These are phyloP conservation scores for Chaetomidium leptoderma DNA, from an alignment of 495 filamentous ascomycete species.

Conservation along the genomic window DNA sequence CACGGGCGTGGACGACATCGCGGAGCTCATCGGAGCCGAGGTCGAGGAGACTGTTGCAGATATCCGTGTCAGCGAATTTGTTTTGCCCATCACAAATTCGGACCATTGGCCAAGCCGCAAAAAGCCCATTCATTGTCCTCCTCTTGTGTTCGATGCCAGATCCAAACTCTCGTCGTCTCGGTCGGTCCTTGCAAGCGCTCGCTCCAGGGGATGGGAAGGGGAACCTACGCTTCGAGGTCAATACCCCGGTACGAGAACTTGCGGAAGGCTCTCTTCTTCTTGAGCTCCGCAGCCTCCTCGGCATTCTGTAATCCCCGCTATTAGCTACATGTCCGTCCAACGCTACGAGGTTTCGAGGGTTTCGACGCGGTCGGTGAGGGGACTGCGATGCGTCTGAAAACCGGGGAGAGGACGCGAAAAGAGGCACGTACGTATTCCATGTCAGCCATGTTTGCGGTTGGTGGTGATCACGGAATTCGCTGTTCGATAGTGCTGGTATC, in stretches of 20 bases:
- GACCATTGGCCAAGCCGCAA: too few species aligned
- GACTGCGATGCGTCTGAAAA: background rate
- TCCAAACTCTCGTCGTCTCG: background rate
- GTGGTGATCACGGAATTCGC: constrained; percentile 36
- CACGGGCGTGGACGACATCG: constrained; percentile 97
- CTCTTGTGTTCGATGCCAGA: background rate
- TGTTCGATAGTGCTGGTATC: constrained; percentile 37
- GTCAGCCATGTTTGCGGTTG: constrained; percentile 83
- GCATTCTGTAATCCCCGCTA: constrained; percentile 59
- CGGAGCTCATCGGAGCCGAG: constrained; percentile 97
- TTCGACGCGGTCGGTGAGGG: background rate
- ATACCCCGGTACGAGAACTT: constrained; percentile 99
- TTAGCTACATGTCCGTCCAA: constrained; percentile 35
- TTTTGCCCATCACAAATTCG: background rate
- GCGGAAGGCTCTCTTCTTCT: constrained; percentile 99
- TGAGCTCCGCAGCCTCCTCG: constrained; percentile 96
- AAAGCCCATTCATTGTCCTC: background rate
- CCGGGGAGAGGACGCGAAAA: background rate
- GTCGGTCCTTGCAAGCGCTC: background rate
- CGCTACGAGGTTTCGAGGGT: background rate
- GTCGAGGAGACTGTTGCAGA: constrained; percentile 71
- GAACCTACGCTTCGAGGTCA: constrained; percentile 93
- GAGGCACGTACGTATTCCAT: constrained; percentile 72
- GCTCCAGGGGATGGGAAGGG: constrained; percentile 14
- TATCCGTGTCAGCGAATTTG: constrained; percentile 20